Evolutionary conservation across 2,329 filamentous ascomycete genomes (phyloP), one percentile per base, ranked within the genome.

Genomic region (Fusarium chuoi): DNA sequence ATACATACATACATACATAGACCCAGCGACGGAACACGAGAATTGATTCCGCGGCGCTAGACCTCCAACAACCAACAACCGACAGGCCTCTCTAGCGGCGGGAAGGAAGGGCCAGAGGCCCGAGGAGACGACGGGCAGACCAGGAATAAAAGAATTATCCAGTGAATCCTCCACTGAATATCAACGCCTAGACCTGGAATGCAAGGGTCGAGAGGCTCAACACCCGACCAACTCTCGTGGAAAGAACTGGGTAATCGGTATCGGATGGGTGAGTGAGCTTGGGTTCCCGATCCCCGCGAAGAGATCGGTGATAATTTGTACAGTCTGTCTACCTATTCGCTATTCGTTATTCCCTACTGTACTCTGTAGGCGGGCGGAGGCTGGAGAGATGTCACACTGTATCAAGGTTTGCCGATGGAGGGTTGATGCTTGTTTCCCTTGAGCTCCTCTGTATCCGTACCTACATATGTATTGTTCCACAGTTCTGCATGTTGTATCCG

Each of bases 21-120:
- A 56, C 35, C 48, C 60, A 61, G 38, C 24, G 22, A 55, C 71
- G 72, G 72, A 73, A 73, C 38, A 60, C 54, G 35, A 59, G 22
- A 70, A 58, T 26, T 42, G 42, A 61, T 73, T 74, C 72, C 71
- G 71, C 71, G 72, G 72, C 68, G 71, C 72, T 75, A 74, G 52
- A 62, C 42, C 38, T 64, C 56, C 41, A 68, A 35, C 39, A 59
- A 63, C 58, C 56, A 59, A 57, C 39, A 64, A 69, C 52, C 71
- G 71, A 72, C 71, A 74, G 67, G 62, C 67, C 70, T 51, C 44
- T 30, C 72, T 74, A 72, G 71, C 71, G 68, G 71, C 71, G 71
- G 71, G 71, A 74, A 62, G 71, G 58, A 63, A 64, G 71, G 69
- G 42, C 39, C 52, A 67, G 62, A 74, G 71, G 66, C 45, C 71